Evolutionary conservation across 495 filamentous ascomycete species (phyloP), one percentile per base, ranked within the genome.

Genomic region (Staphylotrichum tortipilum): DNA sequence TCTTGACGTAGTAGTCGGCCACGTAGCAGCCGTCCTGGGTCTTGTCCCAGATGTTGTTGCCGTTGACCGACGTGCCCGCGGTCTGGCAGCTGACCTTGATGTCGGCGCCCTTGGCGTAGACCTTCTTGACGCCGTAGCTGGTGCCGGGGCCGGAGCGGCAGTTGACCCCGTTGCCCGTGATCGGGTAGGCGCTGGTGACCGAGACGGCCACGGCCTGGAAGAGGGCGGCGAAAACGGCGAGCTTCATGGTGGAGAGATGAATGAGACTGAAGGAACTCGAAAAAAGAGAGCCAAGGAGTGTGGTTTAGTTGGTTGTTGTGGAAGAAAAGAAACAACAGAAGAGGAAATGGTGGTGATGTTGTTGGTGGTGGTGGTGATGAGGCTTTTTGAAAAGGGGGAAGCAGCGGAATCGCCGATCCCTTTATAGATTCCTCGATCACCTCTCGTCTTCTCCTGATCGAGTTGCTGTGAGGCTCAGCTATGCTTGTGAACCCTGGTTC

Each of bases 11-110:
- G 40, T 43, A 43, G 49, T 61, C 55, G 9, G 55, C 46, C 5
- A 58, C 55, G 35, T 61, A 58, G 42, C 58, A 61, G 31, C 58
- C 58, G 36, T 61, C 50, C 12, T 30, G n/a, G 12, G 58, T 61
- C 48, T 61, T 61, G 49, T 59, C 58, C 55, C 58, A 61, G 33
- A 61, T 41, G 18, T 35, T 58, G 51, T 50, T 44, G 26, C 49
- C 51, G 35, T 48, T 37, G 42, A 60, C 24, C 26, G 18, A 37
- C 9, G 51, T 40, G 28, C 57, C 57, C 3, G 47, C 40, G 5
- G 47, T 60, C 48, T 60, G 57, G 50, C 57, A 60, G 29, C 19
- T 47, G 42, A 60, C 40, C 19, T 47, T 46, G 37, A 60, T 42
- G 21, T 60, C 54, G 1, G 35, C 22, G 26, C 51, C 55, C 50